phyloP scores from a whole-genome alignment of 75 land plant species.

The Azolla pinnata region DNA sequence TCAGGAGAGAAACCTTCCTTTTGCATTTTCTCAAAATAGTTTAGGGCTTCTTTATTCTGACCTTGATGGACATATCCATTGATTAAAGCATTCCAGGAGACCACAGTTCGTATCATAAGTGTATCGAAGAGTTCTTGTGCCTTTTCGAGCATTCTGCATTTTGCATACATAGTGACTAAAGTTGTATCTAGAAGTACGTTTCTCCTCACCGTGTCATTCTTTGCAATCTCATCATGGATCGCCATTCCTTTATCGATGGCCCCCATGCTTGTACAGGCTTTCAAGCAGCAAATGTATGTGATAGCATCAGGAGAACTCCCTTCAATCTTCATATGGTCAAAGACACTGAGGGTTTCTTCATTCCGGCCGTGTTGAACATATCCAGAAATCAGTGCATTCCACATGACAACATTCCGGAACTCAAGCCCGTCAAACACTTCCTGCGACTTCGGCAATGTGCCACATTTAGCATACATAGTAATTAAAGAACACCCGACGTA shows the following conservation, averaged over 20 bases:
- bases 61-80: slow-evolving; percentile 27
- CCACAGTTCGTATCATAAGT: slow-evolving; percentile 16
- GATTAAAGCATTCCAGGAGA: slow-evolving; percentile 38
- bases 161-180: slow-evolving; percentile 30
- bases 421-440: slow-evolving; percentile 12
- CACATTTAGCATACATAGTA: slow-evolving; percentile 11
- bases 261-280: neutral
- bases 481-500: slow-evolving; percentile 1
- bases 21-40: slow-evolving; percentile 30
- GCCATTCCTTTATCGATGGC: slow-evolving; percentile 16
- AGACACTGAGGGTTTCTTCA: neutral
- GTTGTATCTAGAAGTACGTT: slow-evolving; percentile 20
- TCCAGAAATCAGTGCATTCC: slow-evolving; percentile 9
- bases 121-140: slow-evolving; percentile 27
- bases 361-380: neutral
- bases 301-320: slow-evolving; percentile 1
- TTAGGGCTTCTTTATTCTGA: slow-evolving; percentile 24
- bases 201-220: slow-evolving; percentile 19
- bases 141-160: slow-evolving; percentile 5
- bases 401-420: slow-evolving; percentile 8
- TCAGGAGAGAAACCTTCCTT: slow-evolving; percentile 26
- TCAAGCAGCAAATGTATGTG: slow-evolving; percentile 7
- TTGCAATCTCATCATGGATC: slow-evolving; percentile 25
- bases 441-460: slow-evolving; percentile 1
- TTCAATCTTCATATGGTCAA: neutral